Evolutionary conservation across 2,329 filamentous ascomycete species (phyloP).

Genomic region (Orbilia blumenaviensis): DNA sequence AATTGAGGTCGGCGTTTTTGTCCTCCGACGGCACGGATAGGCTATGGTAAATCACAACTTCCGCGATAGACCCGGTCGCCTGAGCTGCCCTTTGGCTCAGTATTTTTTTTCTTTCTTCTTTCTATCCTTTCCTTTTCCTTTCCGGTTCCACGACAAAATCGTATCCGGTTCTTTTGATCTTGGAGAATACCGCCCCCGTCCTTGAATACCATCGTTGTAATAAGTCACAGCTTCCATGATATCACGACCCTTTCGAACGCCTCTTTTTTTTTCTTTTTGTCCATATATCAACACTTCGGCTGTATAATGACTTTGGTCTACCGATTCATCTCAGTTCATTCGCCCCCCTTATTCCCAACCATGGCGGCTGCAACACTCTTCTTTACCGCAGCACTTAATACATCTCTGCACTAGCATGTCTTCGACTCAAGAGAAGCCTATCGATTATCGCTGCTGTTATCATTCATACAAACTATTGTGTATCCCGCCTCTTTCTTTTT

Average conservation of each 20-base stretch:
- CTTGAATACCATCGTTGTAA: constrained; percentile 32
- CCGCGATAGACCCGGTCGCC: neutral
- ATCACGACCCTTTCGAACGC: constrained; percentile 35
- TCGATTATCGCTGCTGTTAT: neutral
- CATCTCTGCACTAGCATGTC: constrained; percentile 11
- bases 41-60: neutral
- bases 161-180: constrained; percentile 19
- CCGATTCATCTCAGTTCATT: neutral
- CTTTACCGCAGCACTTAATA: constrained; percentile 21
- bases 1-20: constrained; percentile 57
- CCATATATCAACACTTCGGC: constrained; percentile 28
- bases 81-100: neutral
- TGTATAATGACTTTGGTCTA: constrained; percentile 33
- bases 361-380: constrained; percentile 4
- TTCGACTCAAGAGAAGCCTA: neutral
- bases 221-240: constrained; percentile 40
- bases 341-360: neutral
- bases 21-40: constrained; percentile 54
- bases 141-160: constrained; percentile 10
- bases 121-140: neutral
- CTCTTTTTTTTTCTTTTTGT: constrained; percentile 18
- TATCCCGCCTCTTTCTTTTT: neutral
- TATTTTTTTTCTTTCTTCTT: neutral
- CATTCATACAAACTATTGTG: neutral
- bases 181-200: neutral